phyloP scores from a whole-genome alignment of 1,139 yeast species.

The Taphrina sp. region DNA sequence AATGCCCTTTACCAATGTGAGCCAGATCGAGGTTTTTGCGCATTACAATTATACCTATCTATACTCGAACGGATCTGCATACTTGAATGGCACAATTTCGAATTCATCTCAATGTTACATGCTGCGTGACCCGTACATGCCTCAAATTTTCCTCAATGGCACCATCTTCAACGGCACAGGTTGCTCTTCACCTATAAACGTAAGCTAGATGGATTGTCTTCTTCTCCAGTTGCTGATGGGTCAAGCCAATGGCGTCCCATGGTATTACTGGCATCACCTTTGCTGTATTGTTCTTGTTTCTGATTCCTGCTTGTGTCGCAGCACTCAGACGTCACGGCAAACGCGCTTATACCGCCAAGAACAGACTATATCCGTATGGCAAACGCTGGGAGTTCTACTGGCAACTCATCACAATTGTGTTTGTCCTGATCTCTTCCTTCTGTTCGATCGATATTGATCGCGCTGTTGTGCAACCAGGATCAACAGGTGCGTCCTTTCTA shows the following conservation, averaged over 20 bases:
- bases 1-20: slow-evolving; percentile 25
- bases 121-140: slow-evolving; percentile 24
- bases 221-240: neutral
- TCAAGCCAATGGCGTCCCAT: slow-evolving; percentile 25
- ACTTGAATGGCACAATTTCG: slow-evolving; percentile 28
- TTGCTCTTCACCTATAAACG: slow-evolving; percentile 22
- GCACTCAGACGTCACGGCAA: slow-evolving; percentile 24
- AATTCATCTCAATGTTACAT: slow-evolving; percentile 27
- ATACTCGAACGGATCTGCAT: slow-evolving; percentile 26
- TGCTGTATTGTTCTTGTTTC: slow-evolving; percentile 20
- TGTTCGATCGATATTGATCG: slow-evolving; percentile 27
- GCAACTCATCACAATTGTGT: slow-evolving; percentile 20
- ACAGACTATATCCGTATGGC: slow-evolving; percentile 18
- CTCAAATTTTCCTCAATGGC: slow-evolving; percentile 28
- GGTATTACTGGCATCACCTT: slow-evolving; percentile 27
- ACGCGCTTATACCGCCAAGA: slow-evolving; percentile 25
- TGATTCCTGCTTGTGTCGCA: slow-evolving; percentile 16
- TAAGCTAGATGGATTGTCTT: neutral
- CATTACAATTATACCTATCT: slow-evolving; percentile 28
- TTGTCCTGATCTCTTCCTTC: slow-evolving; percentile 20
- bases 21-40: slow-evolving; percentile 13
- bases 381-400: slow-evolving; percentile 32
- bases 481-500: slow-evolving; percentile 19
- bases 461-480: slow-evolving; percentile 20
- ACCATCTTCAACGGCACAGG: slow-evolving; percentile 29